Evolutionary conservation across 2,329 filamentous ascomycete genomes (phyloP).

Genomic region (Tolypocladium inflatum): DNA sequence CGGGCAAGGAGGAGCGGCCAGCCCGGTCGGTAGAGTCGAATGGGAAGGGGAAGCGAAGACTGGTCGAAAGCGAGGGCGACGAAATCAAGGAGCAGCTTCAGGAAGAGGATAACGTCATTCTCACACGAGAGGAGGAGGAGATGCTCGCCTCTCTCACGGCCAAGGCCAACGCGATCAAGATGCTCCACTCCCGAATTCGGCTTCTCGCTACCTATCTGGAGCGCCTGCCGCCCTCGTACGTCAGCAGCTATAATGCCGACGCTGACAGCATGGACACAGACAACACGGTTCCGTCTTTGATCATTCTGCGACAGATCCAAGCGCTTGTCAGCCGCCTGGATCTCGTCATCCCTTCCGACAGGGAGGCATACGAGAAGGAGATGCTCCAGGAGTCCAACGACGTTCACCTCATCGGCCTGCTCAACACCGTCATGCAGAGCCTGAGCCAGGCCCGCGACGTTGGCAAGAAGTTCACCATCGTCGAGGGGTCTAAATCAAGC

Average conservation of each 20-base stretch:
- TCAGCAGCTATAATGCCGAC: constrained; percentile 37
- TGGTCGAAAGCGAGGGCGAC: constrained; percentile 22
- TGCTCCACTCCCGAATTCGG: constrained; percentile 70
- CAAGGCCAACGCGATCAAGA: constrained; percentile 88
- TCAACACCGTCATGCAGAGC: constrained; percentile 66
- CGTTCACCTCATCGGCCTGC: constrained; percentile 66
- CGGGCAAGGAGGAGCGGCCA: constrained; percentile 30
- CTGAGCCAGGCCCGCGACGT: constrained; percentile 62
- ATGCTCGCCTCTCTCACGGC: constrained; percentile 62
- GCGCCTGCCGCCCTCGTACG: constrained; percentile 56
- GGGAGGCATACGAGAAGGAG: constrained; percentile 57
- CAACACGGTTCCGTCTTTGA: constrained; percentile 46
- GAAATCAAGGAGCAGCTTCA: constrained; percentile 17
- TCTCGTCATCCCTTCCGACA: constrained; percentile 65
- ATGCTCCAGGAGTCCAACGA: constrained; percentile 74
- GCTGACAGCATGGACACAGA: constrained; percentile 22
- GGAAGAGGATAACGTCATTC: constrained; percentile 27
- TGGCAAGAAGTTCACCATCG: constrained; percentile 60
- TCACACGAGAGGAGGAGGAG: constrained; percentile 53
- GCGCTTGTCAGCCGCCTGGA: constrained; percentile 76
- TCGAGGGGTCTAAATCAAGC: constrained; percentile 33
- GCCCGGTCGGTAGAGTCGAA: constrained; percentile 35
- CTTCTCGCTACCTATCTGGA: constrained; percentile 71
- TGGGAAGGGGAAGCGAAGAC: constrained; percentile 41
- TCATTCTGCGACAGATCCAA: constrained; percentile 79